Evolutionary conservation across 164 flowering plant genomes (phyloP), one percentile per base, ranked within the genome.

Genomic region (Platanus orientalis): DNA sequence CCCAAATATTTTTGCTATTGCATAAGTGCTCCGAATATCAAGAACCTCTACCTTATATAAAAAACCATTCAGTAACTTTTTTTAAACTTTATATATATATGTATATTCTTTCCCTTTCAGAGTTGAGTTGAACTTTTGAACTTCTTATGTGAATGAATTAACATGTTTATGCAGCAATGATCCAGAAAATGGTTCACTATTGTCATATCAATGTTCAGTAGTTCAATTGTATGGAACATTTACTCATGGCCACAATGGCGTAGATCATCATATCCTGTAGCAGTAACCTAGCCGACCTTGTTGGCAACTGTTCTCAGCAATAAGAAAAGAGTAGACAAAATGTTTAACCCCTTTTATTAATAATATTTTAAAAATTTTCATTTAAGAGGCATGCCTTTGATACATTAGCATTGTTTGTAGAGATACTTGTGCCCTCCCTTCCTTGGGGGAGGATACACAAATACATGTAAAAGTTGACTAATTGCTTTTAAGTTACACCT

Each of bases 371-470:
- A n/a, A n/a, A n/a, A n/a, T n/a, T n/a, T n/a, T n/a, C n/a, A n/a
- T n/a, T n/a, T n/a, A n/a, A n/a, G n/a, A n/a, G n/a, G n/a, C n/a
- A 60, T 55, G 49, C 45, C 40, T 56, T 54, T 61, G 45, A 60
- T 14, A 92, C 98, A 59, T 7, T 85, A 27, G 82, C 80, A 30
- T 73, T 92, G 61, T 75, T 88, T 52, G 42, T 65, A 44, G 92
- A 88, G 78, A 77, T 88, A 32, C 81, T 76, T 70, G 73, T 89
- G 13, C 87, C 85, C 52, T 84, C 96, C 10, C 84, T n/a, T 92
- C 34, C 64, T 89, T 19, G 92, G 95, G 98, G 88, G 78, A 68
- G 79, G 29, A 57, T n/a, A n/a, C n/a, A n/a, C n/a, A n/a, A n/a
- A n/a, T n/a, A n/a, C n/a, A n/a, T n/a, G n/a, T n/a, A n/a, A n/a